Evolutionary conservation across 768 basidiomycete genomes (phyloP).

Genomic region (Cyclocybe aegerita): DNA sequence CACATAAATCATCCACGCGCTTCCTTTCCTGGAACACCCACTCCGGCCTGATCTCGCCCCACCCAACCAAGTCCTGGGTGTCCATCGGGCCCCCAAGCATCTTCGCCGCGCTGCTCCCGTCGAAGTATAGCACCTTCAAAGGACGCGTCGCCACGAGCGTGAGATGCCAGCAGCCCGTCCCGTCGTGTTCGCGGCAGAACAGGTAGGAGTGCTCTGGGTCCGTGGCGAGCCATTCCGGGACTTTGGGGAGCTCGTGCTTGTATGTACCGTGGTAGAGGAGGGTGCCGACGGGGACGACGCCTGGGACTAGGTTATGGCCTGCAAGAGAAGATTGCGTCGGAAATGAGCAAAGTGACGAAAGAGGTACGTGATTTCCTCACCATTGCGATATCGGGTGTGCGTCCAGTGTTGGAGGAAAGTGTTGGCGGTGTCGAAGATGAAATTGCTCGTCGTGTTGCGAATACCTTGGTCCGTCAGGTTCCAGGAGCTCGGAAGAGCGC

Average conservation of each 20-base stretch:
- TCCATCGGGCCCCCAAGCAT: slow-evolving; percentile 41
- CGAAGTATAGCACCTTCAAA: slow-evolving; percentile 50
- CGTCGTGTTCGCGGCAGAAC: slow-evolving; percentile 28
- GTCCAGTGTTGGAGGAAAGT: slow-evolving; percentile 42
- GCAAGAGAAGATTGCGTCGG: neutral
- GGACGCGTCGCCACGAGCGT: slow-evolving; percentile 36
- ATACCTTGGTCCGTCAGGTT: no score
- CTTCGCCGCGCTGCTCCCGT: slow-evolving; percentile 49
- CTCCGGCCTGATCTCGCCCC: slow-evolving; percentile 32
- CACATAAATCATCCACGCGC: slow-evolving; percentile 38
- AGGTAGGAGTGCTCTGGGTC: slow-evolving; percentile 40
- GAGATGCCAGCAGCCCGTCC: slow-evolving; percentile 36
- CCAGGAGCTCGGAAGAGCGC: no score
- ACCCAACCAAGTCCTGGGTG: slow-evolving; percentile 45
- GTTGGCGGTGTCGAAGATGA: slow-evolving; percentile 31
- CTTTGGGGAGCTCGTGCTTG: slow-evolving; percentile 22
- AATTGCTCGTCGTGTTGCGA: slow-evolving; percentile 25
- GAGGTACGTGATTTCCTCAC: slow-evolving; percentile 17
- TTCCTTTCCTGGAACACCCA: slow-evolving; percentile 26
- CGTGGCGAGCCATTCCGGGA: slow-evolving; percentile 35
- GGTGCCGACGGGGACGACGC: slow-evolving; percentile 31
- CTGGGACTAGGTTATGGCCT: slow-evolving; percentile 36
- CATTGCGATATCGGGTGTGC: slow-evolving; percentile 46
- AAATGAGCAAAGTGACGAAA: neutral
- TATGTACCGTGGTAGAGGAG: slow-evolving; percentile 35